phyloP scores from a whole-genome alignment of 805 yeast species.

The Pichia thaimueangensis region DNA sequence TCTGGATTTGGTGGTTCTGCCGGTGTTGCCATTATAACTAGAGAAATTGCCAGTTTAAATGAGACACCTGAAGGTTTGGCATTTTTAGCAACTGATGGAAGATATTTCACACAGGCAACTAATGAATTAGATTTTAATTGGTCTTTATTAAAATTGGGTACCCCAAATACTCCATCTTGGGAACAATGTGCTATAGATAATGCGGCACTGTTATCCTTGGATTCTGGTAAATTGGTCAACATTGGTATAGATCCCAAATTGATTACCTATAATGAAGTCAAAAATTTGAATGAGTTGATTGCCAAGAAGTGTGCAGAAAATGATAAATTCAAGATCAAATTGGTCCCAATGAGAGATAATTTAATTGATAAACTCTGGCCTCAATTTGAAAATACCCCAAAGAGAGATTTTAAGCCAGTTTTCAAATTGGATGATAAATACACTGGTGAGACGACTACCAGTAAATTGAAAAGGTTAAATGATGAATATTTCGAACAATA shows the following conservation, averaged over 20 bases:
- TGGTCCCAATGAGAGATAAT: conserved; percentile 42
- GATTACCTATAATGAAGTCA: conserved; percentile 33
- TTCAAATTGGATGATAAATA: conserved; percentile 43
- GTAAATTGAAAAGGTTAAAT: conserved; percentile 49
- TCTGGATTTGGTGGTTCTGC: conserved; percentile 58
- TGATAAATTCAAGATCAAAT: conserved; percentile 32
- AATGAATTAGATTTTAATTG: conserved; percentile 57
- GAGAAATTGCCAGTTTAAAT: conserved; percentile 47
- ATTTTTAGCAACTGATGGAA: conserved; percentile 53
- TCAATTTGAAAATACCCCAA: conserved; percentile 55
- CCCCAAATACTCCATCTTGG: conserved; percentile 47
- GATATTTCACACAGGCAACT: conserved; percentile 54
- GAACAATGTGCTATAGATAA: conserved; percentile 50
- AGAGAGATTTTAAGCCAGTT: conserved; percentile 44
- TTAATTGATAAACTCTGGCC: conserved; percentile 46
- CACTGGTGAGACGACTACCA: conserved; percentile 57
- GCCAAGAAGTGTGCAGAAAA: conserved; percentile 22
- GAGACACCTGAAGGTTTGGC: conserved; percentile 48
- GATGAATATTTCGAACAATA: conserved; percentile 30
- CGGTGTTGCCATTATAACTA: conserved; percentile 52
- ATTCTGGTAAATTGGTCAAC: conserved; percentile 32
- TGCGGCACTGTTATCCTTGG: conserved; percentile 43
- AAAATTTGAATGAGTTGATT: conserved; percentile 30
- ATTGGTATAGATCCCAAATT: conserved; percentile 46
- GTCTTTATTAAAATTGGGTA: conserved; percentile 48